phyloP scores from a whole-genome alignment of 768 basidiomycete species.

The Boletus sp. region DNA sequence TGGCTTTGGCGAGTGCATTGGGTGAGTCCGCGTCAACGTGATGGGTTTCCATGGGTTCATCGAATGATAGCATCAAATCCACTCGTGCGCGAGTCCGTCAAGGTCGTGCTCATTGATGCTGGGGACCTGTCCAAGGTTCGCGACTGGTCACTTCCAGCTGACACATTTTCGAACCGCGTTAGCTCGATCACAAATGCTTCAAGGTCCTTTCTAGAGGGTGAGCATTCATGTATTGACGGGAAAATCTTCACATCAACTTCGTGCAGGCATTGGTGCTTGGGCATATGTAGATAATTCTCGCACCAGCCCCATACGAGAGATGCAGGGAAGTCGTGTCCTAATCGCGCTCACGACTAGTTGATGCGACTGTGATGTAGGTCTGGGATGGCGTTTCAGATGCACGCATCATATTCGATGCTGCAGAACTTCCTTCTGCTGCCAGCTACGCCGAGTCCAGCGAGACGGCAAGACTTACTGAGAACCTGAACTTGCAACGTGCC shows the following conservation, averaged over 20 bases:
- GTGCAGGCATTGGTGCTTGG: constrained; percentile 83
- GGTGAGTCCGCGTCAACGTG: constrained; percentile 45
- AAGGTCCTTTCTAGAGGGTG: constrained; percentile 64
- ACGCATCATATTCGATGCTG: constrained; percentile 66
- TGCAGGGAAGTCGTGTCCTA: constrained; percentile 59
- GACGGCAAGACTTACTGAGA: constrained; percentile 90
- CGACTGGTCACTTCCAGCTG: constrained; percentile 58
- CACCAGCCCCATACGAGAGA: constrained; percentile 74
- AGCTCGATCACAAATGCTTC: constrained; percentile 83
- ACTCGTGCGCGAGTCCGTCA: constrained; percentile 48
- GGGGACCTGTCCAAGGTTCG: constrained; percentile 67
- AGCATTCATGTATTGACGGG: constrained; percentile 1
- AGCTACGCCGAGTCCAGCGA: constrained; percentile 32
- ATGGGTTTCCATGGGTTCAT: neutral
- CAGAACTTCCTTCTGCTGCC: constrained; percentile 36
- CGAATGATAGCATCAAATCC: constrained; percentile 49
- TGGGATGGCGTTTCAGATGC: constrained; percentile 92
- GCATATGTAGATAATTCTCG: constrained; percentile 62
- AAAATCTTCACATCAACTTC: neutral
- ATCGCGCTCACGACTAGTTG: neutral
- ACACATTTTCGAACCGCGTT: constrained; percentile 76
- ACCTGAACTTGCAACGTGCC: constrained; percentile 87
- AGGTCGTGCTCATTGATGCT: constrained; percentile 78
- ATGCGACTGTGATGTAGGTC: constrained; percentile 45
- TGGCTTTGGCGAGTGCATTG: constrained; percentile 85